These are phyloP conservation scores for Antitrichia curtipendula DNA, from an alignment of 225 moss, liverwort and hornwort genomes.

Conservation along the genomic window DNA sequence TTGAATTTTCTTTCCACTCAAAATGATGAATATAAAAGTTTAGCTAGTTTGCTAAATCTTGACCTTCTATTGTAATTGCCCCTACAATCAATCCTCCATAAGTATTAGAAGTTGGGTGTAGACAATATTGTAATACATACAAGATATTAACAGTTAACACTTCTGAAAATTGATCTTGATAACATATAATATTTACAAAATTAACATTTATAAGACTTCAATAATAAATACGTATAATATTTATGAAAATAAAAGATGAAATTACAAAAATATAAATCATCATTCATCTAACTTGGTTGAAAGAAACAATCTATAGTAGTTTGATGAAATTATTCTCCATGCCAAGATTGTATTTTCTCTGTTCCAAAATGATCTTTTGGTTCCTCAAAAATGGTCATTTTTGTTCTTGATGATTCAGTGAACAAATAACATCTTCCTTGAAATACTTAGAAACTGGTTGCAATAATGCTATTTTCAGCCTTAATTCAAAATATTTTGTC, in stretches of 20 bases:
- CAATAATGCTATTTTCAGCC: too few species aligned
- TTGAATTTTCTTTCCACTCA: neutral
- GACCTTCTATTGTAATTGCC: accelerated
- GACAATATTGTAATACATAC: neutral
- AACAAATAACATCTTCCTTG: too few species aligned
- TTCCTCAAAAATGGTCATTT: too few species aligned
- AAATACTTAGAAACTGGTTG: too few species aligned
- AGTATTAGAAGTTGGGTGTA: accelerated
- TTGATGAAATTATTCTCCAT: too few species aligned
- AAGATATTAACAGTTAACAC: too few species aligned
- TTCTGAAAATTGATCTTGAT: neutral
- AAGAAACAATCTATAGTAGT: too few species aligned
- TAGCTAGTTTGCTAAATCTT: accelerated
- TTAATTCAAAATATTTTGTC: too few species aligned
- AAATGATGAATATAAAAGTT: neutral
- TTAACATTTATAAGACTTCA: neutral
- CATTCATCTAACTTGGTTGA: neutral
- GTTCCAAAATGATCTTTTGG: too few species aligned
- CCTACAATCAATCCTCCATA: accelerated
- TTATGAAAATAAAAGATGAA: neutral
- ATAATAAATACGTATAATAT: neutral
- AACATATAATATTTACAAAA: neutral
- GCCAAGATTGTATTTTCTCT: too few species aligned
- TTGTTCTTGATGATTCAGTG: too few species aligned
- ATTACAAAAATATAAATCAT: neutral